phyloP scores from a whole-genome alignment of 345 rosid genomes.

The Mallotus nudiflorus region DNA sequence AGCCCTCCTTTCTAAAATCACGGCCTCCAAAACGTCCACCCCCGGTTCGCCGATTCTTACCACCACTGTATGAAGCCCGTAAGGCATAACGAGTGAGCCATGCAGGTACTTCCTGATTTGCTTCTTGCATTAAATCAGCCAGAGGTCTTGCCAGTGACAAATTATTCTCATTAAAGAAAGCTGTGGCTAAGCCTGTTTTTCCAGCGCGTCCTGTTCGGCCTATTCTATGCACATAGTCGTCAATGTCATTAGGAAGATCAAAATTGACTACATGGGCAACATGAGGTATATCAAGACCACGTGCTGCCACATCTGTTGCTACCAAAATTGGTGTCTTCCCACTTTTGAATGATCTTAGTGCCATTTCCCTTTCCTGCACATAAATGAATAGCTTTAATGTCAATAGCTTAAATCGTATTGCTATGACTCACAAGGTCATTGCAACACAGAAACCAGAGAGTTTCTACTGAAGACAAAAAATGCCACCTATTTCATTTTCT shows the following conservation, averaged over 20 bases:
- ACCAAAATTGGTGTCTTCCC: conserved; percentile 94
- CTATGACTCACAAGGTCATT: no score
- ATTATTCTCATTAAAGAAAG: conserved; percentile 33
- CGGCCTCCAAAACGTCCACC: conserved; percentile 33
- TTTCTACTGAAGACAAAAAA: no score
- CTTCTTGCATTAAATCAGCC: conserved; percentile 35
- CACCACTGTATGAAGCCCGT: conserved; percentile 17
- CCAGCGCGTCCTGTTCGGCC: conserved; percentile 99
- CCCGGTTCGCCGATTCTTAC: conserved; percentile 25
- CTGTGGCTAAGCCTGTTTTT: conserved; percentile 74
- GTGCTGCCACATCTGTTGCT: conserved; percentile 95
- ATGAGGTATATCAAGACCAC: conserved; percentile 96
- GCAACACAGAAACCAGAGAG: neutral
- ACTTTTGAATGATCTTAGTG: conserved; percentile 83
- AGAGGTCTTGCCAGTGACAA: conserved; percentile 27
- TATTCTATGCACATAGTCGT: conserved; percentile 95
- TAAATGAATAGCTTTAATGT: neutral
- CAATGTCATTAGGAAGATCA: conserved; percentile 96
- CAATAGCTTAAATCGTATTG: neutral
- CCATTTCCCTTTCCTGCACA: conserved; percentile 89
- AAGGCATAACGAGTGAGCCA: conserved; percentile 34
- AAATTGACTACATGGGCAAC: conserved; percentile 96
- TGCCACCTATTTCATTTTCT: no score
- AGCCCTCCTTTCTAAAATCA: conserved; percentile 28
- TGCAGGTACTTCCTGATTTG: conserved; percentile 36